A percentile compares a stretch with the other conserved stretches of the same genome.
phyloP scores from a whole-genome alignment of 352 stramenopile genomes.

The Globisporangium recalcitrans region DNA sequence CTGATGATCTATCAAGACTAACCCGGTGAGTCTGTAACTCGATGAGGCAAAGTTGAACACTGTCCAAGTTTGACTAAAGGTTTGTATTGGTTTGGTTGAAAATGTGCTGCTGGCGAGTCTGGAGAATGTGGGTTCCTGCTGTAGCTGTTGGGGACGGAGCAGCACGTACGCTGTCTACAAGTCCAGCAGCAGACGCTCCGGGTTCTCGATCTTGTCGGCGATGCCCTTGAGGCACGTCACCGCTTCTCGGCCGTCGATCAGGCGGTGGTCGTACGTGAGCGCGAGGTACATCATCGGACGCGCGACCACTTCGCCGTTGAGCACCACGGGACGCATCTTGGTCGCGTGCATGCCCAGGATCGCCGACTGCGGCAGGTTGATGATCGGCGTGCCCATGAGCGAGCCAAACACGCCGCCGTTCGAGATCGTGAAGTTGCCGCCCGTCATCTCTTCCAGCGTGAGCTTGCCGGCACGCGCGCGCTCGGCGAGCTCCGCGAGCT shows the following conservation, averaged over 20 bases:
- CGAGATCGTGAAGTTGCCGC: conserved; percentile 98
- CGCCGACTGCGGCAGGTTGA: conserved; percentile 97
- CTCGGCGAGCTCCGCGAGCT: conserved; percentile 91
- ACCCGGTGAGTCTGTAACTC: no score
- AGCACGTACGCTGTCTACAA: conserved; percentile 58
- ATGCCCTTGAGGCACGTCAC: conserved; percentile 98
- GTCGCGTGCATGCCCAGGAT: conserved; percentile 99
- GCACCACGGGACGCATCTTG: conserved; percentile 96
- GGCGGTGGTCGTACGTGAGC: conserved; percentile 98
- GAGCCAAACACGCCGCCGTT: conserved; percentile 98
- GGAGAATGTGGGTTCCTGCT: background rate
- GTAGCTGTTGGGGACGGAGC: background rate
- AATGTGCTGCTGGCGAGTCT: background rate
- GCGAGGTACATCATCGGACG: conserved; percentile 99
- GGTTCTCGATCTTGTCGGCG: conserved; percentile 97
- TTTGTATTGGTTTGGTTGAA: background rate
- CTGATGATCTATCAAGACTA: no score
- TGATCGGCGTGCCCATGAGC: conserved; percentile 98
- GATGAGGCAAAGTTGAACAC: no score
- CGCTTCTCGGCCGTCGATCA: conserved; percentile 97
- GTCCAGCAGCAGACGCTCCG: conserved; percentile 93
- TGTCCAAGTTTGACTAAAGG: no score
- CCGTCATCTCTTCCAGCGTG: conserved; percentile 90
- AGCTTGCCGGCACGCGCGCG: conserved; percentile 68
- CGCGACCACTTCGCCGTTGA: conserved; percentile 93